phyloP scores from a whole-genome alignment of 1,284 basidiomycete genomes.

The Peniophora sp. region DNA sequence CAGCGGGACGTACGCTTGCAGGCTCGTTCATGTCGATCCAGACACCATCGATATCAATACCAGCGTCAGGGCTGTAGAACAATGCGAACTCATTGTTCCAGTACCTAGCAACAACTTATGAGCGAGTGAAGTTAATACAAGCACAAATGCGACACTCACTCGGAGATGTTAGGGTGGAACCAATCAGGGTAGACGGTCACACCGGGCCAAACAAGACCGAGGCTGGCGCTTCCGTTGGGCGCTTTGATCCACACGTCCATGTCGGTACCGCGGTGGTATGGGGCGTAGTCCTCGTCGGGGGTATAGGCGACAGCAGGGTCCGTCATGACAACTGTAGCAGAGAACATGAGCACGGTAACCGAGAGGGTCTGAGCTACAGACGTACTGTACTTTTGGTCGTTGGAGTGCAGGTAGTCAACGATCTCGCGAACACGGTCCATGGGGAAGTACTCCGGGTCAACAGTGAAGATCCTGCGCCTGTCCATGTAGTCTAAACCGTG shows the following conservation, averaged over 20 bases:
- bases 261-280: constrained; percentile 49
- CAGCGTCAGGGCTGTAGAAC: constrained; percentile 50
- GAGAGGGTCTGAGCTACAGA: constrained; percentile 2
- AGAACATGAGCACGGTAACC: not conserved
- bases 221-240: constrained; percentile 48
- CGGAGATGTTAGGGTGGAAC: constrained; percentile 48
- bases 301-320: constrained; percentile 62
- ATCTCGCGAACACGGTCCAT: constrained; percentile 55
- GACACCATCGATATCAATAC: constrained; percentile 58
- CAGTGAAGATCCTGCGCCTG: constrained; percentile 57
- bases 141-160: constrained; percentile 24
- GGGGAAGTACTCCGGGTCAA: constrained; percentile 64
- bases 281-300: constrained; percentile 39
- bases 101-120: constrained; percentile 27
- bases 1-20: constrained; percentile 34
- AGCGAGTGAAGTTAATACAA: no score
- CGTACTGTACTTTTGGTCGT: constrained; percentile 53
- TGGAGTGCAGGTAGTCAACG: constrained; percentile 48
- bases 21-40: constrained; percentile 77
- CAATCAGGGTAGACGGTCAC: constrained; percentile 64
- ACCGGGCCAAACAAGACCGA: constrained; percentile 70
- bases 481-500: constrained; percentile 58
- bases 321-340: constrained; percentile 54
- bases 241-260: constrained; percentile 57
- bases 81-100: constrained; percentile 56